Percentiles rank a stretch among this genome's conserved stretches.
phyloP scores from a whole-genome alignment of 139 green algal genomes.

The Chlamydomonas sphaeroides region DNA sequence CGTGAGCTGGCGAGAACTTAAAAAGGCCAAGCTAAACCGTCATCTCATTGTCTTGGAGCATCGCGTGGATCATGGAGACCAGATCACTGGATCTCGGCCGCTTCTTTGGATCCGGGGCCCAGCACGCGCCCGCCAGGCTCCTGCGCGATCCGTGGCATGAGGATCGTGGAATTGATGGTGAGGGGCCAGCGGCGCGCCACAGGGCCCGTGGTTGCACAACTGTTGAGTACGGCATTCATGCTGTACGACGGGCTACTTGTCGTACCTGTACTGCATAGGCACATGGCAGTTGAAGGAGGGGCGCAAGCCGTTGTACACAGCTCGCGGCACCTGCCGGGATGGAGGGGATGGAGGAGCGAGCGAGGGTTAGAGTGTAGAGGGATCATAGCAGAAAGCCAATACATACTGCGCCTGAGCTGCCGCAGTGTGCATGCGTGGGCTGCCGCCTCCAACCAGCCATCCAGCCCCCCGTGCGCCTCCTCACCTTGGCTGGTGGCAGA shows the following conservation, averaged over 20 bases:
- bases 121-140: slow-evolving; percentile 11
- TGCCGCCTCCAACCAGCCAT: no score
- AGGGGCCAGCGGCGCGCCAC: no score
- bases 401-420: no score
- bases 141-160: neutral
- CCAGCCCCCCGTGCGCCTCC: no score
- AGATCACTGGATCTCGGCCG: slow-evolving; percentile 6
- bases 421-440: no score
- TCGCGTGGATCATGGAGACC: neutral
- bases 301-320: slow-evolving; percentile 2
- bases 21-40: no score
- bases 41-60: neutral
- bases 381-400: no score
- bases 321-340: neutral
- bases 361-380: no score
- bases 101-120: neutral
- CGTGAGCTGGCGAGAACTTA: no score
- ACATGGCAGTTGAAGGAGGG: neutral
- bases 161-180: neutral
- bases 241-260: neutral
- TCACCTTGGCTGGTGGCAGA: neutral
- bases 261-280: neutral
- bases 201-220: neutral
- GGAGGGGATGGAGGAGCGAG: no score
- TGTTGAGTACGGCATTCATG: neutral